A percentile compares a stretch with the other conserved stretches of the same genome.
phyloP scores from a whole-genome alignment of 768 basidiomycete species.

The Cystofilobasidium bisporidii region DNA sequence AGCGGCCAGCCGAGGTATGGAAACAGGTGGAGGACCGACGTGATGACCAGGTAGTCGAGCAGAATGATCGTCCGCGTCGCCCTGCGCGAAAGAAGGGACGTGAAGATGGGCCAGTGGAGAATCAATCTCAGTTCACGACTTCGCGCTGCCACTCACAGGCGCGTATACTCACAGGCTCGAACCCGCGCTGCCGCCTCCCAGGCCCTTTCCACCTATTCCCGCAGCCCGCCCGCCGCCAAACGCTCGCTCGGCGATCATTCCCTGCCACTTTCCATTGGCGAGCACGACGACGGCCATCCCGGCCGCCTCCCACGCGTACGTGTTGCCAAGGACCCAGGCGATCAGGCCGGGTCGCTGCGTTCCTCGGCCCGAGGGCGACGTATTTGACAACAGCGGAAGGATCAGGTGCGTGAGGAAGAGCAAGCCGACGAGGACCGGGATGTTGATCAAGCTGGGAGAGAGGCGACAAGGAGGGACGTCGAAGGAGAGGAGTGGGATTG shows the following conservation, averaged over 20 bases:
- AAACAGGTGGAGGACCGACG: constrained; percentile 34
- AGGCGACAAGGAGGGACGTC: neutral
- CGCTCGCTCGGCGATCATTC: constrained; percentile 18
- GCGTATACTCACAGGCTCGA: constrained; percentile 27
- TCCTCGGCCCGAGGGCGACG: constrained; percentile 25
- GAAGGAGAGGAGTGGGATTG: neutral
- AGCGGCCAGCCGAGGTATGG: constrained; percentile 32
- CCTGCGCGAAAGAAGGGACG: constrained; percentile 15
- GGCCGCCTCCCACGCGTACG: constrained; percentile 1
- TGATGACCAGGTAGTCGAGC: constrained; percentile 37
- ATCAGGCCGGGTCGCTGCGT: constrained; percentile 33
- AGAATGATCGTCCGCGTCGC: constrained; percentile 31
- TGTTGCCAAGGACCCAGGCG: constrained; percentile 36
- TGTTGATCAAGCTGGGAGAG: constrained; percentile 36
- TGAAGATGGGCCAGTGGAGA: constrained; percentile 24
- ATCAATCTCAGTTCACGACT: no score
- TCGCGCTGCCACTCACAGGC: no score
- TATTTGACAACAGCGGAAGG: constrained; percentile 33
- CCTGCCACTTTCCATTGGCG: constrained; percentile 19
- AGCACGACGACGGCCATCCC: constrained; percentile 21
- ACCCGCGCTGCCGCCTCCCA: constrained; percentile 16
- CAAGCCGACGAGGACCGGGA: constrained; percentile 37
- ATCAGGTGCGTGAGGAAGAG: constrained; percentile 36
- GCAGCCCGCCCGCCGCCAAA: constrained; percentile 9
- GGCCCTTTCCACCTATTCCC: constrained; percentile 5